Percentiles rank a stretch among this genome's conserved stretches.
phyloP scores from a whole-genome alignment of 306 rosid genomes.

The Corylus heterophylla region DNA sequence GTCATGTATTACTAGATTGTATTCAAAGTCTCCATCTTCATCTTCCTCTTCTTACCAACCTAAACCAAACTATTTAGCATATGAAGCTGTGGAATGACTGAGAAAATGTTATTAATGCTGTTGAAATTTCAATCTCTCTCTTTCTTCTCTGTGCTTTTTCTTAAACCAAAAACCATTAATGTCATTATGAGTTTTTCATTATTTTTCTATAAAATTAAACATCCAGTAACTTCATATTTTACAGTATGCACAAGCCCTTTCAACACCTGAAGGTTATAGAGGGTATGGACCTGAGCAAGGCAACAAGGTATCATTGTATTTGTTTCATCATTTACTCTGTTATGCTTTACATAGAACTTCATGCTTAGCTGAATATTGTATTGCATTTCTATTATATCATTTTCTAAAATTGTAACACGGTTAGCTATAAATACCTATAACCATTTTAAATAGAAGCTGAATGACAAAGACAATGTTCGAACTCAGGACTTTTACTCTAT shows the following conservation, averaged over 20 bases:
- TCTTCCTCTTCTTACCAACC: not conserved
- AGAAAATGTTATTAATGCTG: not conserved
- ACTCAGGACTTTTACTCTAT: too few species aligned
- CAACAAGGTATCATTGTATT: constrained; percentile 49
- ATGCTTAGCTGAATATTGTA: not conserved
- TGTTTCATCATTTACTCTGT: constrained; percentile 10
- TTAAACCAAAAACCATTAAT: not conserved
- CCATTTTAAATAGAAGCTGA: not conserved
- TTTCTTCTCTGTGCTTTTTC: not conserved
- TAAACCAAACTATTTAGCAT: not conserved
- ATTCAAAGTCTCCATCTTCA: too few species aligned
- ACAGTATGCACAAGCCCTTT: constrained; percentile 70
- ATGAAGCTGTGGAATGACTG: too few species aligned
- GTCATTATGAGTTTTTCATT: not conserved
- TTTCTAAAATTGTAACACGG: not conserved
- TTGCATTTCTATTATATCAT: not conserved
- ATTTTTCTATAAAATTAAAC: constrained; percentile 10
- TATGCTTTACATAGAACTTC: too few species aligned
- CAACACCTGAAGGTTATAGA: constrained; percentile 58
- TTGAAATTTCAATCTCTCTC: not conserved
- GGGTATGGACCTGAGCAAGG: constrained; percentile 90
- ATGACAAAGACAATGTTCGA: too few species aligned
- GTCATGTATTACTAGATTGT: too few species aligned
- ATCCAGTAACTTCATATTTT: constrained; percentile 20
- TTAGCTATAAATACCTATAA: too few species aligned